phyloP scores from a whole-genome alignment of 2,329 filamentous ascomycete species.

The Colletotrichum sp. region DNA sequence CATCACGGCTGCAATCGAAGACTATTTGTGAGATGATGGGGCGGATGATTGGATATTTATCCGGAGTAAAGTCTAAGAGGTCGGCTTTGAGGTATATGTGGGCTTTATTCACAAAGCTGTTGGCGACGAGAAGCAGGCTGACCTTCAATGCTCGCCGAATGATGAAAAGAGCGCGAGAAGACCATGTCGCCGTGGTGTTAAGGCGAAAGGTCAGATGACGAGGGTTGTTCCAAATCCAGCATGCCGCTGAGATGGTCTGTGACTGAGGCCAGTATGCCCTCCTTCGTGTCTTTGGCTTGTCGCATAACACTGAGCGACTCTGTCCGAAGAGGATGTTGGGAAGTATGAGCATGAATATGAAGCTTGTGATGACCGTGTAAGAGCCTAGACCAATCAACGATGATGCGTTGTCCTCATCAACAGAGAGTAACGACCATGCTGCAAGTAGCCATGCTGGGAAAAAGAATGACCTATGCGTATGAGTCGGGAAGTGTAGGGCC shows the following conservation, averaged over 20 bases:
- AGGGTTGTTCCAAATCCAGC: background rate
- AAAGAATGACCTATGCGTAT: background rate
- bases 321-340: background rate
- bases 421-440: background rate
- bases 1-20: background rate
- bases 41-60: background rate
- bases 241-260: background rate
- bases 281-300: background rate
- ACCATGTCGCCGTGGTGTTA: background rate
- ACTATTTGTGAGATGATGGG: background rate
- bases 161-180: background rate
- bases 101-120: background rate
- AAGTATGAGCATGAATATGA: background rate
- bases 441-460: background rate
- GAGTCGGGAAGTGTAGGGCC: background rate
- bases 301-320: background rate
- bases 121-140: background rate
- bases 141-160: background rate
- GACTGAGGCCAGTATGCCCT: background rate
- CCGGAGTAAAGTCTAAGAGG: background rate
- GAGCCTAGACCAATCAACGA: background rate
- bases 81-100: background rate
- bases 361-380: background rate
- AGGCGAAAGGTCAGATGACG: background rate
- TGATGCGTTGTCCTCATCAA: background rate